Base-by-base conservation (phyloP, 768 basidiomycete species). In the Pulveroboletus sp. region DNA sequence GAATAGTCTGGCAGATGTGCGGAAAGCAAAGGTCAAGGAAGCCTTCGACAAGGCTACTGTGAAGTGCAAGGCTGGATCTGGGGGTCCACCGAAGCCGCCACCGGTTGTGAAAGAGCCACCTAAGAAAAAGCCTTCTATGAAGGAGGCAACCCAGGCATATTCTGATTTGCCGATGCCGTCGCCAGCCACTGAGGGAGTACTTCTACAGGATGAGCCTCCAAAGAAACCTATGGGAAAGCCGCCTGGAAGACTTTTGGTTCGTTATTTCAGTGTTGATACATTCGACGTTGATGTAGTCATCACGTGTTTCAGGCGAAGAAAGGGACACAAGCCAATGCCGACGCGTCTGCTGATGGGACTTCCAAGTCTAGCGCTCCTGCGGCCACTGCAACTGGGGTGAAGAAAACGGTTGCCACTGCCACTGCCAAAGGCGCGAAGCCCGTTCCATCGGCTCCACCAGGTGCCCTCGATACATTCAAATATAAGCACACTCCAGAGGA, bases 11-110 rank as follows among this genome's bases (percentile, higher is more conserved):
- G 83, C 89, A 15, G 93, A 97, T 59, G 75, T 95, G 18, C 76
- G 93, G 56, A 93, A 91, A 69, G 77, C 76, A 3, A 99, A 97
- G 71, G 91, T 99, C 46, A 94, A 88, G 68, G 96, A 97, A 64
- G 89, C 91, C 1, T 89, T 81, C 57, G 93, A 91, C 50, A 92
- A 87, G 59, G 93, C 92, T 4, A 83, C 83, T n/a, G 89, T 97
- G 36, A 95, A 90, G 67, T 89, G 85, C 60, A 94, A 90, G 69
- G 73, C 76, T 8, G 85, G 86, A 8, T 73, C 72, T 39, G 69
- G 74, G 33, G 76, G 78, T 3, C 74, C 82, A 26, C 67, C 80
- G 4, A 77, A 74, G 43, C 58, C 63, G 3, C 57, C 62, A 3
- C 56, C 69, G 0, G 51, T 67, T 5, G 51, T 71, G 6, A 64